These are phyloP conservation scores for Globisporangium uncinulatum DNA, from an alignment of 352 stramenopile species.

Conservation along the genomic window DNA sequence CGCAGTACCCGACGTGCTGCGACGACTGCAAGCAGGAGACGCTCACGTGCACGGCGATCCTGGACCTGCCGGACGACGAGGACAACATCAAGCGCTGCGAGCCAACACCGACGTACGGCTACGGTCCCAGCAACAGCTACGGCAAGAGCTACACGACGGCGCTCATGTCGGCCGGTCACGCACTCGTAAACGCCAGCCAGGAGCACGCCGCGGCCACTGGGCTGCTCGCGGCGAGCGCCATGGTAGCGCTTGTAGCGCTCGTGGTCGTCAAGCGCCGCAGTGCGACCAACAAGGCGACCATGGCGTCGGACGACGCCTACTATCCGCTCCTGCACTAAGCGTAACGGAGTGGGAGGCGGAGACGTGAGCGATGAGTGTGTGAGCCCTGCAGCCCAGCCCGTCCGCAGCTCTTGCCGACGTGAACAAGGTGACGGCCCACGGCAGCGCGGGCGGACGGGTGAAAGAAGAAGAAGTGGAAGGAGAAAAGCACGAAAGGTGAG, in stretches of 20 bases:
- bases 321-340: slow-evolving; percentile 53
- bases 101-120: slow-evolving; percentile 1
- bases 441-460: neutral
- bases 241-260: slow-evolving; percentile 47
- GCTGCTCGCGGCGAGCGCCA: slow-evolving; percentile 27
- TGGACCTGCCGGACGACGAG: slow-evolving; percentile 27
- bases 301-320: slow-evolving; percentile 42
- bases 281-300: slow-evolving; percentile 11
- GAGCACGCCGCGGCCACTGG: slow-evolving; percentile 23
- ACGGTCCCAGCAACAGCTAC: slow-evolving; percentile 16
- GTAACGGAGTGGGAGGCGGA: too few relatives aligned
- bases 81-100: slow-evolving; percentile 60
- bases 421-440: neutral
- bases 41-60: slow-evolving; percentile 35
- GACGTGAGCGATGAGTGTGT: neutral
- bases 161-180: slow-evolving; percentile 20
- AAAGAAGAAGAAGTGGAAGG: neutral
- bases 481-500: neutral
- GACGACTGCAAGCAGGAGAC: slow-evolving; percentile 22
- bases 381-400: neutral
- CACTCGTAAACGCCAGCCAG: slow-evolving; percentile 17
- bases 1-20: slow-evolving; percentile 34
- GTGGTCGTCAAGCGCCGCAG: slow-evolving; percentile 45
- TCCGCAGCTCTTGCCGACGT: neutral
- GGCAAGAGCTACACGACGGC: slow-evolving; percentile 6